Conservation (phyloP, 805 yeast genomes). For the Danielia oregonensis region DNA sequence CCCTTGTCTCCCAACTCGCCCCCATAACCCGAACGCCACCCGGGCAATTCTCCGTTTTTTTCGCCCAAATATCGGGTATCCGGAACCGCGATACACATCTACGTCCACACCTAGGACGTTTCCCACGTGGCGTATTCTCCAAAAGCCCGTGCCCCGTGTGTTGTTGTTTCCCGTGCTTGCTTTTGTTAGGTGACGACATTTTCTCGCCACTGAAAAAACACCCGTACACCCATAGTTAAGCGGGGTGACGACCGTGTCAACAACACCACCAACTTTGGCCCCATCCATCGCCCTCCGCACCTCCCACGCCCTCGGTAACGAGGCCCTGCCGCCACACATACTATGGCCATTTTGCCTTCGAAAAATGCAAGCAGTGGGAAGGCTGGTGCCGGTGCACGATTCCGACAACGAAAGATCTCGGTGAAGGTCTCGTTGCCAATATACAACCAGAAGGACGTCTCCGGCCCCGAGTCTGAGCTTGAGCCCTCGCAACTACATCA, state of each 20-base stretch:
- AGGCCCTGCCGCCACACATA: conserved; percentile 13
- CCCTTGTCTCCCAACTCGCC: background rate
- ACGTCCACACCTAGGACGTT: background rate
- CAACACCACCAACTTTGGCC: conserved; percentile 1
- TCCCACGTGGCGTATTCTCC: background rate
- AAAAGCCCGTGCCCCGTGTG: conserved; percentile 3
- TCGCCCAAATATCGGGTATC: background rate
- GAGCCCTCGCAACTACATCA: conserved; percentile 43
- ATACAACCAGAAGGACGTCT: conserved; percentile 72
- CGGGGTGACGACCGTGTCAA: conserved; percentile 1
- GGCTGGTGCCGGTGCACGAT: conserved; percentile 56
- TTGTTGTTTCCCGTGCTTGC: conserved; percentile 11
- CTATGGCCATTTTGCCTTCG: conserved; percentile 41
- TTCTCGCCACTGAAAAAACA: conserved; percentile 14
- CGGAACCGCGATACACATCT: background rate
- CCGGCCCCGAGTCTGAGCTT: conserved; percentile 58
- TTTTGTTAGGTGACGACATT: conserved; percentile 17
- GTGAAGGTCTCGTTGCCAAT: conserved; percentile 84
- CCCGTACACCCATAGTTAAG: conserved; percentile 24
- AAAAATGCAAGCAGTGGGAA: conserved; percentile 30
- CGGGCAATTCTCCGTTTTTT: background rate
- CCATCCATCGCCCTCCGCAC: background rate
- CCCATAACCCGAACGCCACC: background rate
- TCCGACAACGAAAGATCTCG: conserved; percentile 91
- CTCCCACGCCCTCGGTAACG: background rate